phyloP scores from a whole-genome alignment of 768 basidiomycete genomes.

The Mycena haematopus region DNA sequence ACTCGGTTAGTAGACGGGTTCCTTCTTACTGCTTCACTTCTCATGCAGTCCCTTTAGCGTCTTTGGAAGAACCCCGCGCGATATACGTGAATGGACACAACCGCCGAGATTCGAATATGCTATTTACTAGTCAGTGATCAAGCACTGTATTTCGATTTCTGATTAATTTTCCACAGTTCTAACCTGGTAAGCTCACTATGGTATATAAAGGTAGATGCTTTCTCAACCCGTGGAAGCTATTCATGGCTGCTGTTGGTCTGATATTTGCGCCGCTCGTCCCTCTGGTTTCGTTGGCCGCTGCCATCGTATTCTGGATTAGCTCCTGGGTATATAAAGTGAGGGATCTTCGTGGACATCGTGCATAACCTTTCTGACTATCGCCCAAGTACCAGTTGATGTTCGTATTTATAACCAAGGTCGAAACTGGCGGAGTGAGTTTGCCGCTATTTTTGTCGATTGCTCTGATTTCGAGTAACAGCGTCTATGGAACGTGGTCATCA shows the following conservation, averaged over 20 bases:
- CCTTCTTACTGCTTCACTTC: neutral
- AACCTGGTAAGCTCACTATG: constrained; percentile 37
- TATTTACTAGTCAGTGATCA: constrained; percentile 65
- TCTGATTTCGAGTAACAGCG: constrained; percentile 47
- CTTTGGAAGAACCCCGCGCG: constrained; percentile 77
- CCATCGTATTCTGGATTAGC: constrained; percentile 74
- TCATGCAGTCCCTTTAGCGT: constrained; percentile 44
- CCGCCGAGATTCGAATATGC: constrained; percentile 80
- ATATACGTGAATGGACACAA: constrained; percentile 79
- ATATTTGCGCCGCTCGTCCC: constrained; percentile 89
- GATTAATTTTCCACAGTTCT: constrained; percentile 29
- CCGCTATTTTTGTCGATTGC: neutral
- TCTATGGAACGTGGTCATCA: constrained; percentile 81
- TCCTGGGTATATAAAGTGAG: constrained; percentile 71
- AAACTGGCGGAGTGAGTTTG: constrained; percentile 76
- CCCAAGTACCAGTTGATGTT: constrained; percentile 78
- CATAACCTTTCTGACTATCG: neutral
- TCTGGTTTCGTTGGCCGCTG: constrained; percentile 72
- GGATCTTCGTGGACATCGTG: neutral
- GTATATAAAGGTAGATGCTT: neutral
- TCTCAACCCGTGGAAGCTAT: constrained; percentile 50
- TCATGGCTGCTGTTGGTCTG: constrained; percentile 77
- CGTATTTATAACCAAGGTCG: constrained; percentile 76
- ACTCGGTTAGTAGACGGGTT: constrained; percentile 48
- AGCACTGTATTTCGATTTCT: neutral